Base-by-base conservation (phyloP, 1,284 basidiomycete genomes). In the Leccinum fallax region DNA sequence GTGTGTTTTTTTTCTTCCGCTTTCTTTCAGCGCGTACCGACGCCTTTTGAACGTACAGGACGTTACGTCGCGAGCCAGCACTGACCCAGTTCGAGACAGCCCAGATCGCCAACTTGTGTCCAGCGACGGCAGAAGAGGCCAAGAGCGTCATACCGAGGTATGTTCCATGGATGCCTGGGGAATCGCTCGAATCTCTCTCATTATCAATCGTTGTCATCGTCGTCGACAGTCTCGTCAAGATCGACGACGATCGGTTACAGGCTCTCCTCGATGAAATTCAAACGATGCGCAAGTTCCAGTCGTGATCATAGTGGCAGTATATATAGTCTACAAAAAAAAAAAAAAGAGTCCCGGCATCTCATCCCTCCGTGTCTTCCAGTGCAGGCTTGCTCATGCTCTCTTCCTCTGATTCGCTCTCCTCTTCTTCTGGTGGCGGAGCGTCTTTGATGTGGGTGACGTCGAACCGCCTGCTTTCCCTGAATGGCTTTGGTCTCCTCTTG, bases 11-110 rank as follows among this genome's bases (percentile, higher is more conserved):
- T n/a, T 9, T 3, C 19, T 4, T 36, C 5, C 34, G 5, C 13
- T 24, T 19, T 36, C 6, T 24, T 51, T 51, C 49, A 19, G 0
- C 19, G 21, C 34, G 9, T 1, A 26, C 51, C 28, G 38, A 38
- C n/a, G 55, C 62, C 54, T 34, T 46, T 46, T 46, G 43, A 30
- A 30, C 24, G 6, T 21, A 24, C 5, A 91, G 90, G 68, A 92
- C 90, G 4, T 76, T 94, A 8, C 82, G 88, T 63, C 81, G 91
- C 66, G 90, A 93, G 66, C 84, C 90, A 1, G 85, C 85, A 7
- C 75, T 97, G 52, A 93, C 93, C 0, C 92, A 93, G 67, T 97
- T 96, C 69, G 95, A 97, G 79, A 92, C 92, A 21, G 94, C 94
- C 2, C 94, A 97, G 71, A 90, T 97, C 53, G 94, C 93, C 24